Evolutionary conservation across 306 rosid genomes (phyloP), one percentile per base, ranked within the genome.

Genomic region (Prunus dulcis): DNA sequence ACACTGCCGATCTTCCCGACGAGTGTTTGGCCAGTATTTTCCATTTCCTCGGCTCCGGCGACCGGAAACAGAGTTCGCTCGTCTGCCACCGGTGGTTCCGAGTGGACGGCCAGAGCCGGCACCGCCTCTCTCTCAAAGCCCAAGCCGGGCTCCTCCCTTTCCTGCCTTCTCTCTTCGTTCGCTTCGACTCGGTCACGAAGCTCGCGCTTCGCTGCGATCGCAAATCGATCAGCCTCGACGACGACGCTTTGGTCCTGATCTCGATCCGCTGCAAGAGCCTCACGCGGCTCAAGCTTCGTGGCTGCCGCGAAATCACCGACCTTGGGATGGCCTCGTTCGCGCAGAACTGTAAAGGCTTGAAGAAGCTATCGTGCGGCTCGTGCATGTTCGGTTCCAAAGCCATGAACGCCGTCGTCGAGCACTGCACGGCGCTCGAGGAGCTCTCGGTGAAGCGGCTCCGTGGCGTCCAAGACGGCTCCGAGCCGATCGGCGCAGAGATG

Each of bases 401-500:
- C 64, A 87, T 93, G 77, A 88, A 85, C 74, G 89, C 93, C 14
- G 74, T 90, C 5, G 75, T 93, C 7, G 84, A 83, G 20, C 80
- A 88, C 55, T 87, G 90, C 79, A 28, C 72, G 32, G 73, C 23
- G 18, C 91, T 93, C 11, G 96, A 93, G 79, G 94, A 89, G 82
- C 88, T 93, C 49, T 87, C 93, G 32, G 84, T 93, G 66, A 93
- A 90, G 88, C 82, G 97, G 70, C 92, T 90, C 47, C 88, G 93
- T 0, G 93, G 94, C 28, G 76, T 81, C 61, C 78, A 87, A 30
- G 92, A 85, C 12, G 53, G 77, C 52, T 53, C 80, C 1, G 92
- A 81, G 71, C 63, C 71, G 72, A 69, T 87, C 63, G 91, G 81
- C 51, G 71, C 84, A 2, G 85, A 89, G 11, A 71, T 76, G 0